Base-by-base conservation (phyloP, 2,329 filamentous ascomycete species). In the Blastomyces parvus region DNA sequence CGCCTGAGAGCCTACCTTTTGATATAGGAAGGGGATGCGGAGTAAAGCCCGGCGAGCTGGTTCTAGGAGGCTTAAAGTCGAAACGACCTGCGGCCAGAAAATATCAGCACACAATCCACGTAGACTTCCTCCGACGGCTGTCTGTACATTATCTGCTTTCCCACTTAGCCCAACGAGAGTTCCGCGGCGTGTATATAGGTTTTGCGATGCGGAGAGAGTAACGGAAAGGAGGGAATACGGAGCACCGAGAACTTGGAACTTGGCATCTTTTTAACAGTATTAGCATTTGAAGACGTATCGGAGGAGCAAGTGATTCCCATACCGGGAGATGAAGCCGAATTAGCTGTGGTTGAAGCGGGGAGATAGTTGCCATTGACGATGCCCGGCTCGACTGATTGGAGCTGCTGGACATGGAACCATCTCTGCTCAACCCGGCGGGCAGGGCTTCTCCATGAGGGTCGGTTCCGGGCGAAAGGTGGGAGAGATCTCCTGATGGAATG, bases 141-240 rank as follows among this genome's bases (percentile, higher is more conserved):
- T 60, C 55, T 82, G 70, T 78, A 94, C 91, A 83, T 95, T 95
- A 73, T 97, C 91, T 63, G 90, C 83, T 74, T 95, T 93, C 69
- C 94, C 94, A 70, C 89, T 90, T 64, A 97, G 84, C 57, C 88
- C 92, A 62, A 97, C 90, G 60, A 99, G 81, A 1, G 93, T 96
- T 62, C 95, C 95, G 70, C 91, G 86, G 69, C 93, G 85, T 27
- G 94, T 97, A 77, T 94, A 97, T 59, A 99, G 86, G 70, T 89
- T 88, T 76, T 97, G 93, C 40, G 93, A 97, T 52, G 94, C 90
- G 44, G 94, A 95, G 61, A 99, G 84, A 8, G 88, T 90, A 67
- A 96, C 92, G 27, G 93, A 97, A 69, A 99, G 87, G 67, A 99
- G 86, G 62, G 94, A 97, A 77, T 94, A 94, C 1, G 93, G 91